Percentiles rank a stretch among this genome's conserved stretches.
phyloP scores from a whole-genome alignment of 139 green algal species.

The Edaphochlamys debaryana region DNA sequence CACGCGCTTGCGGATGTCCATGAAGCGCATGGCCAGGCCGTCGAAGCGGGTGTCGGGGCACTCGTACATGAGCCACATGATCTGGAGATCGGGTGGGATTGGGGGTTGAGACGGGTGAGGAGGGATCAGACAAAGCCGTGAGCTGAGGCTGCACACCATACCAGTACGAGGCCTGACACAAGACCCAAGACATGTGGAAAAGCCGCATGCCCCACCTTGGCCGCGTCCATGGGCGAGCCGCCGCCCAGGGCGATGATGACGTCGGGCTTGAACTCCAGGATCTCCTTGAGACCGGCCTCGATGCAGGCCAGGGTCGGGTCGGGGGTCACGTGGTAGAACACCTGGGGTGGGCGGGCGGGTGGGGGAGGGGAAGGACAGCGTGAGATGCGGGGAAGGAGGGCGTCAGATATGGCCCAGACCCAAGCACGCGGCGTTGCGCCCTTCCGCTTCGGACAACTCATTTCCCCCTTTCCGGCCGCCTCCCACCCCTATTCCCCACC shows the following conservation, averaged over 20 bases:
- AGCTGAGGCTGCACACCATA: too few relatives aligned
- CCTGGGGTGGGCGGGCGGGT: neutral
- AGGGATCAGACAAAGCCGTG: too few relatives aligned
- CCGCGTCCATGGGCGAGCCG: constrained; percentile 79
- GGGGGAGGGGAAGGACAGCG: too few relatives aligned
- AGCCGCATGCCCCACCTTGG: constrained; percentile 59
- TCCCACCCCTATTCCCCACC: too few relatives aligned
- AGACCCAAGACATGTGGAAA: too few relatives aligned
- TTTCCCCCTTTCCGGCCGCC: too few relatives aligned
- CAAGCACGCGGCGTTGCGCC: too few relatives aligned
- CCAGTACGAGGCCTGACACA: too few relatives aligned
- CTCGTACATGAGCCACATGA: constrained; percentile 81
- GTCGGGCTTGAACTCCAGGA: constrained; percentile 67
- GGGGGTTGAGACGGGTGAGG: too few relatives aligned
- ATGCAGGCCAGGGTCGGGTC: constrained; percentile 74
- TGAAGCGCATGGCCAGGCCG: constrained; percentile 77
- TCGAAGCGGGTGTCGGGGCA: constrained; percentile 74
- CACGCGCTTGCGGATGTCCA: constrained; percentile 82
- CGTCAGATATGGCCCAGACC: too few relatives aligned
- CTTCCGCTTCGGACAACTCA: too few relatives aligned
- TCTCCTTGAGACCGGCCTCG: constrained; percentile 55
- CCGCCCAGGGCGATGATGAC: constrained; percentile 79
- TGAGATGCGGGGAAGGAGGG: too few relatives aligned
- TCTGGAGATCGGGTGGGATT: neutral
- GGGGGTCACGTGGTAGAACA: constrained; percentile 72